These are phyloP conservation scores for Xerocomus brunneocitrinus DNA, from an alignment of 768 basidiomycete species.

Conservation along the genomic window DNA sequence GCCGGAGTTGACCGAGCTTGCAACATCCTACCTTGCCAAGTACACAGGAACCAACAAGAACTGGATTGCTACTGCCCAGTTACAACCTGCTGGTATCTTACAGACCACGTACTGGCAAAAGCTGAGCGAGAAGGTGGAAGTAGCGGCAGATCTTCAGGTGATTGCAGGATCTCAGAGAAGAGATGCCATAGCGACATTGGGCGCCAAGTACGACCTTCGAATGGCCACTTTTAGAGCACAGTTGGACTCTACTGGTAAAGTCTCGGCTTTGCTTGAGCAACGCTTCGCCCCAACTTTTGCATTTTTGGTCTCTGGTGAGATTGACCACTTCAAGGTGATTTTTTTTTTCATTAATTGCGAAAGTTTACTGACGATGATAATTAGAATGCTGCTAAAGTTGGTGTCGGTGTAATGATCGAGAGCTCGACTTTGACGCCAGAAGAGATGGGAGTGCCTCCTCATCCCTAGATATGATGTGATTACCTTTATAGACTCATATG, in stretches of 20 bases:
- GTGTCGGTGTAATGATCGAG: slow-evolving; percentile 98
- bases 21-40: slow-evolving; percentile 77
- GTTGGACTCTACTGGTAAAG: slow-evolving; percentile 91
- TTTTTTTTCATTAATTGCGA: not conserved
- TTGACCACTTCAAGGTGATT: slow-evolving; percentile 94
- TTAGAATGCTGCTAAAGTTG: slow-evolving; percentile 90
- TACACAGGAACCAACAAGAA: slow-evolving; percentile 64
- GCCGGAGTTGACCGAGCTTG: slow-evolving; percentile 64
- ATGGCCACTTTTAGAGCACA: slow-evolving; percentile 93
- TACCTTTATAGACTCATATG: slow-evolving; percentile 27
- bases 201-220: slow-evolving; percentile 95
- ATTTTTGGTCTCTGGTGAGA: slow-evolving; percentile 93
- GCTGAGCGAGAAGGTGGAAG: slow-evolving; percentile 91
- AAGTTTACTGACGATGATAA: not conserved
- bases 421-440: slow-evolving; percentile 74
- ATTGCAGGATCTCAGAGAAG: slow-evolving; percentile 74
- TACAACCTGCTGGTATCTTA: slow-evolving; percentile 77
- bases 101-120: slow-evolving; percentile 97
- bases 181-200: slow-evolving; percentile 90
- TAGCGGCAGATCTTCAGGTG: slow-evolving; percentile 89
- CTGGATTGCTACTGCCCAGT: slow-evolving; percentile 92
- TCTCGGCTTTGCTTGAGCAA: slow-evolving; percentile 92
- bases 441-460: slow-evolving; percentile 69
- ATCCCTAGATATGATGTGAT: slow-evolving; percentile 36
- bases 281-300: slow-evolving; percentile 93